Percentiles rank a stretch among this genome's conserved stretches.
Conservation (phyloP, 208 protist species). For the Crithidia thermophila region DNA sequence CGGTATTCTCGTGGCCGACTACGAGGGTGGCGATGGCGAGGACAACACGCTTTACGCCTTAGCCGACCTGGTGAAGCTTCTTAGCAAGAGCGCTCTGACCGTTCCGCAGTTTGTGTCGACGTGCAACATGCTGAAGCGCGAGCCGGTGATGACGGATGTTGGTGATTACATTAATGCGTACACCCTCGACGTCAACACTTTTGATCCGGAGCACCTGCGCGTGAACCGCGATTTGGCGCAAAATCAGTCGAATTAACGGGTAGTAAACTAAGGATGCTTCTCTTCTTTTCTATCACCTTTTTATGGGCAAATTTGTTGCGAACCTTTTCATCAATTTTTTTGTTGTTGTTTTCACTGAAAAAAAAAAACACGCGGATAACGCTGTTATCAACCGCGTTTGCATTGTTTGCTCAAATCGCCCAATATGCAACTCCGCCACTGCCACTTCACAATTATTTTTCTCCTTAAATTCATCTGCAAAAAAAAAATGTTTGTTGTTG, state of each 20-base stretch:
- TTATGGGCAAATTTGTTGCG: neutral
- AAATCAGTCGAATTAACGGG: constrained; percentile 20
- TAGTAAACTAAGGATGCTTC: neutral
- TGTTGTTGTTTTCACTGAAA: neutral
- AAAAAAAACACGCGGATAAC: too few species aligned
- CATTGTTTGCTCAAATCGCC: too few species aligned
- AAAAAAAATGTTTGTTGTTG: too few species aligned
- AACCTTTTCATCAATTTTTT: neutral
- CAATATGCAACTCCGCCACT: too few species aligned
- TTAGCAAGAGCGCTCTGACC: constrained; percentile 83
- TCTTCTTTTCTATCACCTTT: constrained; percentile 4
- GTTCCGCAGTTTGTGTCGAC: constrained; percentile 89
- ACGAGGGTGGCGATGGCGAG: constrained; percentile 85
- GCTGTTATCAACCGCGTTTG: too few species aligned
- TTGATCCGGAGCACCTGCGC: constrained; percentile 76
- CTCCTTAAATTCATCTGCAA: too few species aligned
- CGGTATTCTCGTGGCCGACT: constrained; percentile 92
- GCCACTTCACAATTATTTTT: too few species aligned
- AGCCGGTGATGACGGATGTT: constrained; percentile 88
- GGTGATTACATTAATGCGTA: constrained; percentile 92
- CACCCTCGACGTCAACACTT: constrained; percentile 77
- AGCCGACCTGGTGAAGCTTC: constrained; percentile 70
- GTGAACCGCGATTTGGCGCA: constrained; percentile 81
- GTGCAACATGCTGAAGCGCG: constrained; percentile 68
- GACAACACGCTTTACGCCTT: constrained; percentile 91